Evolutionary conservation across 306 rosid genomes (phyloP).

Genomic region (Prosopis cineraria): DNA sequence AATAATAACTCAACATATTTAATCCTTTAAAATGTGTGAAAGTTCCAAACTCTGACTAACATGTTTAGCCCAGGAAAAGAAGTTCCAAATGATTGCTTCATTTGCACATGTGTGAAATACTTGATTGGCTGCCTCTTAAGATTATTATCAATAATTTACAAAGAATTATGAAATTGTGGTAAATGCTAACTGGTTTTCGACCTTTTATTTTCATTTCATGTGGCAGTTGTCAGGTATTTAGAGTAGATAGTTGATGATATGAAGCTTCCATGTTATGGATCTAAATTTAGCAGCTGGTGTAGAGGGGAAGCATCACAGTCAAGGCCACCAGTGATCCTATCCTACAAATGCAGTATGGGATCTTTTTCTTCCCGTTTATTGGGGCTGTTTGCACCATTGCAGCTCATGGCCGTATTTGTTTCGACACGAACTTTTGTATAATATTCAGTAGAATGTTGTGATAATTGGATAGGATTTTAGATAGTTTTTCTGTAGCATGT

Average conservation of each 20-base stretch:
- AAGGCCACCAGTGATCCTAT: slow-evolving; percentile 30
- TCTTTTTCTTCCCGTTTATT: slow-evolving; percentile 31
- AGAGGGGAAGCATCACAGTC: slow-evolving; percentile 32
- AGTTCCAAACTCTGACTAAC: too few species aligned
- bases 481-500: slow-evolving; percentile 51
- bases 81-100: too few species aligned
- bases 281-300: slow-evolving; percentile 16
- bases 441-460: slow-evolving; percentile 62
- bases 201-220: slow-evolving; percentile 4
- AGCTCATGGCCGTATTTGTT: slow-evolving; percentile 23
- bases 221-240: slow-evolving; percentile 38
- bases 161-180: background rate
- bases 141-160: background rate
- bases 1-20: background rate
- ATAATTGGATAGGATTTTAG: slow-evolving; percentile 47
- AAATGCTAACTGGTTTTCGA: background rate
- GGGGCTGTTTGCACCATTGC: slow-evolving; percentile 11
- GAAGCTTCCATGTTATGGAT: slow-evolving; percentile 29
- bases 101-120: background rate
- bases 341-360: slow-evolving; percentile 37
- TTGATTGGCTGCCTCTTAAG: background rate
- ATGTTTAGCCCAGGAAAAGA: too few species aligned
- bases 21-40: background rate
- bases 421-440: slow-evolving; percentile 57
- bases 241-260: slow-evolving; percentile 40